Evolutionary conservation across 441 rosid genomes (phyloP), one percentile per base, ranked within the genome.

Genomic region (Hura crepitans): DNA sequence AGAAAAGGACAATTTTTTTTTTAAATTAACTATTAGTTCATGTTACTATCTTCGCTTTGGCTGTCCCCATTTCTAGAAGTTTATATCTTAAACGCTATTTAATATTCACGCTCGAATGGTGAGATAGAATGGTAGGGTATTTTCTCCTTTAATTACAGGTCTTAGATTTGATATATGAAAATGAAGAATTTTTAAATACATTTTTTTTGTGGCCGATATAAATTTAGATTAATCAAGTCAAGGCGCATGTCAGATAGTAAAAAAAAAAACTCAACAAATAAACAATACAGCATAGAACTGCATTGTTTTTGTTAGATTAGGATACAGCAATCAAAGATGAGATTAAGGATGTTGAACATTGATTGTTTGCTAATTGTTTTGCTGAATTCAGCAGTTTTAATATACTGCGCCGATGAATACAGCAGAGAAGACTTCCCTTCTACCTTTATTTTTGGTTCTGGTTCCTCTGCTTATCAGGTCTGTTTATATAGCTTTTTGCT

Each of bases 381-480:
- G 56, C 75, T 80, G 17, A 54, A 50, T 63, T 47, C 70, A 7
- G 69, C 62, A 53, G 72, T 43, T 0, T 12, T 55, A 23, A 75
- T 71, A 8, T 42, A 31, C 42, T 35, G 74, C 15, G 74, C 69
- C 43, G 78, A 81, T 28, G 53, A 69, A 43, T 83, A 76, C 43
- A 87, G 78, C 74, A 84, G 77, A 72, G 58, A 74, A 2, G 85
- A 82, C 61, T 89, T 87, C 76, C 89, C 91, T 7, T 51, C 79
- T 15, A 85, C 65, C 25, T 87, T 87, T 39, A 65, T 82, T 6
- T 89, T 89, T 58, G 92, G 92, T 64, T 75, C 96, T 5, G 86
- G 74, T 49, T 76, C 79, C 55, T 85, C 92, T 37, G 91, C 96
- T 72, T 89, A 85, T 80, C 93, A 87, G 92, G 89, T 89, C 54